Percentiles rank a stretch among this genome's conserved stretches.
Evolutionary conservation across 345 rosid species (phyloP).

Genomic region (Gossypium bickii): DNA sequence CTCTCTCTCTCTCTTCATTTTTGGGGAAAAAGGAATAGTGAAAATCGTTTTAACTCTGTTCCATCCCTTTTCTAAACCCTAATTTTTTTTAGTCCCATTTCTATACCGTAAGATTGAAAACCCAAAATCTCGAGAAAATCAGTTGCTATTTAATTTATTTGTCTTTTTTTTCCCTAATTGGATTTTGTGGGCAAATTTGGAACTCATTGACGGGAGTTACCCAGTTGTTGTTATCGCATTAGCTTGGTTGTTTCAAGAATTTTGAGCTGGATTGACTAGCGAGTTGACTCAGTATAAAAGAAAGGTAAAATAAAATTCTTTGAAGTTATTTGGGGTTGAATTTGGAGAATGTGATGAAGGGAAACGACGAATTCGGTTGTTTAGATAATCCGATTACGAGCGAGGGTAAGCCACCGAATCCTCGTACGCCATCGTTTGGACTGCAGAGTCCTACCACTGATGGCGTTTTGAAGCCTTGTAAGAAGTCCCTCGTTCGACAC

Average conservation of each 20-base stretch:
- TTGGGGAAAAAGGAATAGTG: neutral
- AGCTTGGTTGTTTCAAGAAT: neutral
- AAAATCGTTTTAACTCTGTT: conserved; percentile 10
- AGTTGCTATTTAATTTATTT: neutral
- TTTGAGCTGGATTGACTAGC: conserved; percentile 22
- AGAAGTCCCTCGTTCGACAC: conserved; percentile 64
- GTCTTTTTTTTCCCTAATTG: neutral
- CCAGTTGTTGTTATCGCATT: neutral
- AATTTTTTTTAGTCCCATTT: neutral
- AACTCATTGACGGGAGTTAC: neutral
- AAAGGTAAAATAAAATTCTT: neutral
- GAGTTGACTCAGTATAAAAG: neutral
- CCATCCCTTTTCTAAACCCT: conserved; percentile 5
- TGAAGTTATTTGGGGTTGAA: neutral
- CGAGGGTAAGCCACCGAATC: conserved; percentile 68
- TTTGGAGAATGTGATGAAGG: conserved; percentile 45
- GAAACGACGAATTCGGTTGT: conserved; percentile 33
- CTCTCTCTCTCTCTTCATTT: conserved; percentile 11
- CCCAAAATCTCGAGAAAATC: neutral
- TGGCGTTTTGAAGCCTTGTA: conserved; percentile 31
- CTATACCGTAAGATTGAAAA: conserved; percentile 1
- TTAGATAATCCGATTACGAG: conserved; percentile 52
- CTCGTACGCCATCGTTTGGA: conserved; percentile 30
- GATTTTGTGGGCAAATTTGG: neutral
- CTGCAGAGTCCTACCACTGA: conserved; percentile 32